These are phyloP conservation scores for Euptelea pleiosperma DNA, from an alignment of 164 flowering plant species.

Conservation along the genomic window DNA sequence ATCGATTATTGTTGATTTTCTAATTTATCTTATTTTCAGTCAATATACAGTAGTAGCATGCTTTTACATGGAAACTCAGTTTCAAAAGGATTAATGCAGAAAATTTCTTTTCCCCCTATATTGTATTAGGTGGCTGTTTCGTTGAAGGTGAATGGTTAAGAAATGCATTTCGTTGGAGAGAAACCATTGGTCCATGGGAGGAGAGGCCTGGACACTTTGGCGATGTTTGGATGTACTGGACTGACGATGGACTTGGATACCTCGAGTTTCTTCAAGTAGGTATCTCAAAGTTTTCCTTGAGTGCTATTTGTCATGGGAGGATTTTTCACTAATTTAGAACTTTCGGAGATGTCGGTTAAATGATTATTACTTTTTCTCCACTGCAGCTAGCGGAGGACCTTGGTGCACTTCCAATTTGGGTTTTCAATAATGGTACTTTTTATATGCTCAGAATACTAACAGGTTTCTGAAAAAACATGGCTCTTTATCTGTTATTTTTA, in stretches of 20 bases:
- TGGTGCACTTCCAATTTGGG: constrained; percentile 82
- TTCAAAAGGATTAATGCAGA: too few species aligned
- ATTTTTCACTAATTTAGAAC: background rate
- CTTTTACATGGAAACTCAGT: too few species aligned
- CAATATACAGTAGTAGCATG: too few species aligned
- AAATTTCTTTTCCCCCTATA: too few species aligned
- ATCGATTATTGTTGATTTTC: too few species aligned
- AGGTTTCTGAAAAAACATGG: background rate
- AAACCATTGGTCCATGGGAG: constrained; percentile 89
- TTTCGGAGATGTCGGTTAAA: background rate
- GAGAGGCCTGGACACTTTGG: constrained; percentile 95
- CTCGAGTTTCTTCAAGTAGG: constrained; percentile 86
- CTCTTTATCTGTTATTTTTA: background rate
- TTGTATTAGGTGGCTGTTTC: constrained; percentile 72
- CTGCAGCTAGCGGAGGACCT: constrained; percentile 87
- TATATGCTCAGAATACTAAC: background rate
- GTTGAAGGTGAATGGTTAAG: constrained; percentile 91
- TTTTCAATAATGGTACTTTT: constrained; percentile 82
- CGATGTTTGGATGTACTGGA: constrained; percentile 96
- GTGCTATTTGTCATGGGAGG: constrained; percentile 6
- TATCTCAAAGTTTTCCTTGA: constrained; percentile 7
- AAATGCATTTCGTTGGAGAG: constrained; percentile 95
- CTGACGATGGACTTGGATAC: constrained; percentile 94
- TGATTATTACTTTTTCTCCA: constrained; percentile 4
- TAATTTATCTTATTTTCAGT: too few species aligned